Base-by-base conservation (phyloP, 2,329 filamentous ascomycete genomes). In the Colletotrichum filicis region DNA sequence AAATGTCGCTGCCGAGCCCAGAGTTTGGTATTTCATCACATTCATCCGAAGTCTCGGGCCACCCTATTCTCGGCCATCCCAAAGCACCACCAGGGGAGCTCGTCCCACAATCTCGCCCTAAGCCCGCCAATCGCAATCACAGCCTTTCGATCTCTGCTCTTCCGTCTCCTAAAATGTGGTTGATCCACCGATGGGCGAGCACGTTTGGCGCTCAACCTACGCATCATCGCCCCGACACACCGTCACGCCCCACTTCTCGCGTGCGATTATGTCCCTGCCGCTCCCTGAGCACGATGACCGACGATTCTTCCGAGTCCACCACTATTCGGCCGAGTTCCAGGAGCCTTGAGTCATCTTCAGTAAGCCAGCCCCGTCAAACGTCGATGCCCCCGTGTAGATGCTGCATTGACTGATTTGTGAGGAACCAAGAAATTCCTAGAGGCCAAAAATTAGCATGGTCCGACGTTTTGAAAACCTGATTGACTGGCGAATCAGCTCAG, bases 81-180 rank as follows among this genome's bases (percentile, higher is more conserved):
- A 19, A 19, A 28, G 30, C 37, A 19, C 30, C 9, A 52, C 22
- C 22, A 42, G 35, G 49, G 6, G 24, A 22, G 11, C 49, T 32
- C 32, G 8, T 37, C 26, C 65, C 14, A 8, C 28, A 32, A 26
- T 30, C 35, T 57, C 24, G 28, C 32, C 42, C 49, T 22, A 14
- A 58, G 59, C 42, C 61, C 55, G 35, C 70, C 70, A 73, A 73
- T 70, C 71, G 71, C 60, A 73, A 57, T 12, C 42, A 22, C 30
- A 30, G 24, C 2, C 24, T 24, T 7, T 24, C 66, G 46, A 42
- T 11, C 24, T 55, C n/a, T 57, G 22, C 35, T 53, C 56, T 26
- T 53, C n/a, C 4, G 19, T n/a, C n/a, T 30, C 46, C 12, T 46
- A 8, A 42, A 28, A 37, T 28, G 52, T 46, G n/a, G 9, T 24